Evolutionary conservation across 805 yeast genomes (phyloP), one percentile per base, ranked within the genome.

Genomic region (Aciculoconidium aculeatum): DNA sequence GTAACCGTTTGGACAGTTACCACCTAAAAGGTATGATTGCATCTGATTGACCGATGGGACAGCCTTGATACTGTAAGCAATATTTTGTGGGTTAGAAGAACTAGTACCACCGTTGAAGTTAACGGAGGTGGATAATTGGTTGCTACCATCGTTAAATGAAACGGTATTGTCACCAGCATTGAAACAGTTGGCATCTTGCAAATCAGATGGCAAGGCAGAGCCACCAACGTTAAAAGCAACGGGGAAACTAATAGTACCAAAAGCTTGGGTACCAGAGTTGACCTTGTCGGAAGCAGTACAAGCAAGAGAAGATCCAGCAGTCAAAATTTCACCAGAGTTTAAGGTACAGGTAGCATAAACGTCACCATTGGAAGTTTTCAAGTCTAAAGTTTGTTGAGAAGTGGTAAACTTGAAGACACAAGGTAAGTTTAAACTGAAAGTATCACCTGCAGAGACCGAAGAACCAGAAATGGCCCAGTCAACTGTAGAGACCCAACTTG

Each of bases 321-420:
- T 30, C 4, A 36, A 4, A 14, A 27, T 16, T 15, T 36, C 42
- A 17, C 40, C 39, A 17, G 34, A 28, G 12, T 21, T 32, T 7
- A 44, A 32, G 4, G 14, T 13, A 41, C 59, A 54, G 10, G 45
- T 45, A 6, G 58, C 59, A 29, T 39, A 47, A 4, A 25, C 22
- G 5, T 18, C 28, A 3, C 31, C 32, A 13, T 40, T 21, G n/a
- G n/a, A n/a, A n/a, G 27, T 39, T 5, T 13, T 18, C 23, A 40
- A 33, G 17, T 30, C 23, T 7, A 35, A 11, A 9, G 38, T 32
- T 7, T 26, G 10, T 1, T 25, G n/a, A n/a, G 19, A 14, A 9
- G 38, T 3, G 12, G 44, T 40, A 21, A 36, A 37, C 27, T 40
- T 44, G 31, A 28, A 44, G 15, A 35, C 44, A 31, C 42, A 35